Evolutionary conservation across 306 rosid species (phyloP).

Genomic region (Medicago lupulina): DNA sequence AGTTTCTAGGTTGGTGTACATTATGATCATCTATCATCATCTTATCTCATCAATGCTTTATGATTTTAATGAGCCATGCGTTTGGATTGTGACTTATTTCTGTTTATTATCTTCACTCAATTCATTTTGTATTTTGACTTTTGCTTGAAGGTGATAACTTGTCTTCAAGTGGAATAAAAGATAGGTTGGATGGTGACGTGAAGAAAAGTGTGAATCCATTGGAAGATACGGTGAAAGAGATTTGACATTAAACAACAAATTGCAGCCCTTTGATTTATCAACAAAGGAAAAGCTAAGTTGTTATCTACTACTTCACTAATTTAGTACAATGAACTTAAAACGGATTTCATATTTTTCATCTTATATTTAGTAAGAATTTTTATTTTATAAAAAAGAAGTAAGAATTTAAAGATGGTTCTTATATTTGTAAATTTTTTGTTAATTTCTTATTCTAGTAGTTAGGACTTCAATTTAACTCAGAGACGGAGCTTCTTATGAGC

Average conservation of each 20-base stretch:
- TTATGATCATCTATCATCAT: constrained; percentile 44
- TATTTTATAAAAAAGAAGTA: too few species aligned
- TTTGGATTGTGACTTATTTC: constrained; percentile 47
- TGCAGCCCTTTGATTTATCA: constrained; percentile 36
- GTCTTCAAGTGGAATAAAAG: constrained; percentile 67
- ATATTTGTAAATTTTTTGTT: too few species aligned
- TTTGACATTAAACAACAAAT: constrained; percentile 57
- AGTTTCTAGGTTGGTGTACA: constrained; percentile 46
- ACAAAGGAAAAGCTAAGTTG: not conserved
- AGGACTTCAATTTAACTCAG: too few species aligned
- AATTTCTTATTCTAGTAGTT: too few species aligned
- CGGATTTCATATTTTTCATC: not conserved
- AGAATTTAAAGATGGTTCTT: not conserved
- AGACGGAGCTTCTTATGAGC: too few species aligned
- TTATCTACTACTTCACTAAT: constrained; percentile 6
- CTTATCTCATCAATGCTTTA: constrained; percentile 50
- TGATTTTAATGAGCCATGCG: constrained; percentile 42
- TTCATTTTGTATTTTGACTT: constrained; percentile 63
- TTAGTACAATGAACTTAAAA: not conserved
- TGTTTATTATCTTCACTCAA: constrained; percentile 40
- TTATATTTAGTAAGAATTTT: too few species aligned
- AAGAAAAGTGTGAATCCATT: constrained; percentile 61
- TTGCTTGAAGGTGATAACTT: constrained; percentile 48
- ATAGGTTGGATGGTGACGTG: constrained; percentile 64
- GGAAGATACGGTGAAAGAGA: constrained; percentile 72